phyloP scores from a whole-genome alignment of 2,329 filamentous ascomycete genomes.

The Trichoderma cornu-damae region DNA sequence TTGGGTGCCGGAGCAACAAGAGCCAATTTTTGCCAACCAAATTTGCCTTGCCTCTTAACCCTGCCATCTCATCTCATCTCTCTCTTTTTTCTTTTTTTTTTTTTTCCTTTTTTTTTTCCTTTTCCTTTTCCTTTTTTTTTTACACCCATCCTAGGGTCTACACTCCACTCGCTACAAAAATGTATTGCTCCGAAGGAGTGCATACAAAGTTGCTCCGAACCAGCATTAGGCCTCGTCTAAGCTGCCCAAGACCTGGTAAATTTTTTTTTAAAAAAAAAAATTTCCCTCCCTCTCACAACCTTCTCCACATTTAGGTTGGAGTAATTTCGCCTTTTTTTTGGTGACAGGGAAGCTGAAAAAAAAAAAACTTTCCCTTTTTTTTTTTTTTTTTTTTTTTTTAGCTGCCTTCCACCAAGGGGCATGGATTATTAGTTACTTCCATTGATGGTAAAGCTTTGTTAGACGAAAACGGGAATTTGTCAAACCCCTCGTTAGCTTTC shows the following conservation, averaged over 20 bases:
- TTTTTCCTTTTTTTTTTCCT: background rate
- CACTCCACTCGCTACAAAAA: background rate
- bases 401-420: background rate
- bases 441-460: background rate
- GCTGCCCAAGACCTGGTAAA: background rate
- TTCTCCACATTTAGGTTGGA: background rate
- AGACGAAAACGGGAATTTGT: background rate
- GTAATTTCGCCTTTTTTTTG: conserved; percentile 2
- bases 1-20: background rate
- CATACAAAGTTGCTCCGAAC: background rate
- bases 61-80: background rate
- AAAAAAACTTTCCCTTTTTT: background rate
- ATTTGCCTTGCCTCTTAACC: background rate
- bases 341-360: background rate
- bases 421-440: background rate
- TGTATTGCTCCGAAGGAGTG: background rate
- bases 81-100: background rate
- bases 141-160: background rate
- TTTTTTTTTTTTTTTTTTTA: background rate
- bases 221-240: background rate
- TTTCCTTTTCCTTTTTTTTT: background rate
- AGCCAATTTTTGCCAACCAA: background rate
- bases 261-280: background rate
- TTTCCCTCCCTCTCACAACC: no score
- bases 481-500: background rate